These are phyloP conservation scores for Kodamaea kaohsiungensis DNA, from an alignment of 805 yeast species.

Conservation along the genomic window DNA sequence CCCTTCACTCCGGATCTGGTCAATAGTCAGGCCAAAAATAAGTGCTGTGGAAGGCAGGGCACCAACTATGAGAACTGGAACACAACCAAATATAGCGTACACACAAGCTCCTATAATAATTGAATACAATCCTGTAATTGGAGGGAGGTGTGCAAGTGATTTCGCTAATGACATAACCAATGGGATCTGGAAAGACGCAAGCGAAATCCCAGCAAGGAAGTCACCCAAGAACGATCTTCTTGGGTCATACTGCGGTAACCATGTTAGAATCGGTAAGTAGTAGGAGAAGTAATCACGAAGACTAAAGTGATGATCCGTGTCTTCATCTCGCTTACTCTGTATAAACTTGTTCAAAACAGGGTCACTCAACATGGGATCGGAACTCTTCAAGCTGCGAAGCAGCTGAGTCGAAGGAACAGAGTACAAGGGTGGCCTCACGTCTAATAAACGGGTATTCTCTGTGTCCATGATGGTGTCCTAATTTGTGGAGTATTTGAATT, in stretches of 20 bases:
- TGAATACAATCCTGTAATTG: conserved; percentile 75
- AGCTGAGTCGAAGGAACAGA: conserved; percentile 30
- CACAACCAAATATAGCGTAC: conserved; percentile 78
- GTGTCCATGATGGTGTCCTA: conserved; percentile 1
- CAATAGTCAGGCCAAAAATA: conserved; percentile 77
- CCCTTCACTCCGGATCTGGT: conserved; percentile 33
- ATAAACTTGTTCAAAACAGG: conserved; percentile 18
- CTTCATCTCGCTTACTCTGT: conserved; percentile 9
- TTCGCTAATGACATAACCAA: conserved; percentile 73
- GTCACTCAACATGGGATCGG: conserved; percentile 14
- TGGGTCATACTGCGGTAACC: conserved; percentile 30
- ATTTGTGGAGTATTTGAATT: neutral
- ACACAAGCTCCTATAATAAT: conserved; percentile 77
- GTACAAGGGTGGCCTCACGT: conserved; percentile 24
- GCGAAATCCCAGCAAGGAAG: conserved; percentile 32
- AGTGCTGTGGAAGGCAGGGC: conserved; percentile 89
- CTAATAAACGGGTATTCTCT: conserved; percentile 8
- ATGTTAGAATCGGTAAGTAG: conserved; percentile 31
- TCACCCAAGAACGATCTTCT: conserved; percentile 24
- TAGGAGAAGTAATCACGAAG: conserved; percentile 30
- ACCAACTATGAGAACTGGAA: conserved; percentile 87
- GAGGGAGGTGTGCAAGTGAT: conserved; percentile 80
- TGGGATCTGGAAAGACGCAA: conserved; percentile 38
- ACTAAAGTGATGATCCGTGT: conserved; percentile 15
- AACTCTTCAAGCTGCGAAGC: conserved; percentile 17